Base-by-base conservation (phyloP, 768 basidiomycete species). In the Chalciporus chontae region DNA sequence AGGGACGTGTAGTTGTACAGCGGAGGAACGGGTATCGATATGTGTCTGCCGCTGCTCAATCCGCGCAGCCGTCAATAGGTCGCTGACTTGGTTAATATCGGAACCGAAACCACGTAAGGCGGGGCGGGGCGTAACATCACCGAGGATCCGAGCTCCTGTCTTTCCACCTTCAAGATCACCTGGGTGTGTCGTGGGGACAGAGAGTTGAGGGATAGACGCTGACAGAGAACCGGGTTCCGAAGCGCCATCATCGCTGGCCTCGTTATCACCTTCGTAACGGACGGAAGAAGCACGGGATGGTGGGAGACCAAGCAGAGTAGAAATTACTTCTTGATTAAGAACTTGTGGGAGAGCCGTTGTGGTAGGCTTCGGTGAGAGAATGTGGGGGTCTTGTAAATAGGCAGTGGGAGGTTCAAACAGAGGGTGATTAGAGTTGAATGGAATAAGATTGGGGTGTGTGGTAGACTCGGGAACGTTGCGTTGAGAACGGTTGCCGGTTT, bases 311-410 rank as follows among this genome's bases (percentile, higher is more conserved):
- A 87, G 72, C 8, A 90, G 74, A 3, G 77, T 72, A 2, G 79
- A 79, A 32, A 87, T 80, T 34, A 88, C 86, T 47, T 86, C 80
- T 61, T 85, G 81, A 45, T 80, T 83, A 40, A 90, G 77, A 17
- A 88, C 76, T 61, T 87, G 85, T 0, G 85, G 85, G 6, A 73
- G 70, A 10, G 77, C 59, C 3, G 71, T 73, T 1, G 72, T 71
- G 3, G 78, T 78, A 1, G 82, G 80, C 48, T 79, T 74, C 7
- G 80, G 81, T n/a, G 80, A 78, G 46, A 77, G 71, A 31, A 83
- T 80, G 7, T 72, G 64, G 4, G 59, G 66, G 31, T 60, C 53
- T 24, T 71, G 67, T 2, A 53, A 65, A 40, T 62, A 48, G 24
- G 57, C 48, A 34, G 60, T 55, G 27, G 55, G 57, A 51, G 58